Evolutionary conservation across 306 rosid genomes (phyloP), one percentile per base, ranked within the genome.

Genomic region (Quercus gilva): DNA sequence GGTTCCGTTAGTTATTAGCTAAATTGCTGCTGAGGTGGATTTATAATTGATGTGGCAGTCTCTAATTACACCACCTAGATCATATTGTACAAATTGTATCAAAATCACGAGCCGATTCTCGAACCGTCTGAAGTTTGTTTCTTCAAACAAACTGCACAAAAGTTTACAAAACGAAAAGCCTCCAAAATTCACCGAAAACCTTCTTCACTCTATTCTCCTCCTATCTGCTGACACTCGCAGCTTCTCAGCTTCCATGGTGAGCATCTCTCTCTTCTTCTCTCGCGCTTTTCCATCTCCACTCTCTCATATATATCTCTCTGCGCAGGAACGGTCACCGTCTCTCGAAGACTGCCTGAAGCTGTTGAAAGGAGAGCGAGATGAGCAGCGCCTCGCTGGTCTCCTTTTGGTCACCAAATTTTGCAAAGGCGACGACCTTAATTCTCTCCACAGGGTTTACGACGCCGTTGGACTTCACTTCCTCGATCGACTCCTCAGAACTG

Each of bases 301-400:
- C 78, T 33, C 71, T 29, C 20, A 31, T 2, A 19, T 7, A 52
- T 29, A 14, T 15, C 15, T 74, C 61, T n/a, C 17, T 13, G 71
- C 83, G 69, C 86, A 80, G 58, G 89, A 85, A 13, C 87, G 71
- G 26, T n/a, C 63, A 52, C 82, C 85, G 23, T 79, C 85, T 64
- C 85, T 95, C 6, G 97, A 92, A 60, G 98, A 91, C 37, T 95
- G 98, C 85, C 80, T 95, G 96, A 95, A 91, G 89, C 85, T 95
- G 2, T 72, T 95, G 85, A 89, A 87, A 84, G 99, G 99, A 70
- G 98, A 86, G 79, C 79, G 89, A 79, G 99, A 93, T 70, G 98
- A 91, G 77, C 98, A 95, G 71, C 94, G 98, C 67, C 97, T 95
- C 8, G 98, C 97, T 10, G 97, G 98, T 9, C 98, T 95, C 65